These are phyloP conservation scores for Phaeosphaeriaceae sp. DNA, from an alignment of 2,329 filamentous ascomycete genomes.

Conservation along the genomic window DNA sequence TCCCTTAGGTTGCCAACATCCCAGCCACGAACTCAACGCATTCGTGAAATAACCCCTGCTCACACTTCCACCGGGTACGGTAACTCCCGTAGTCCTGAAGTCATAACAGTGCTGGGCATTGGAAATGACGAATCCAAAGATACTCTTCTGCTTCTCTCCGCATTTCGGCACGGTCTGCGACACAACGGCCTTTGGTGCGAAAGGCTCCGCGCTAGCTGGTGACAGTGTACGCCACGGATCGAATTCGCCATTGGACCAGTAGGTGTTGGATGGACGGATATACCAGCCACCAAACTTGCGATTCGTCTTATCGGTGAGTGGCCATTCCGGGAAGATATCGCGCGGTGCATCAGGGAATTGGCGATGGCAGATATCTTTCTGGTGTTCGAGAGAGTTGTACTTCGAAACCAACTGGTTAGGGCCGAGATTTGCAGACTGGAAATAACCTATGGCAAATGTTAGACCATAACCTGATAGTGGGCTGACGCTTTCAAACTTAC, in stretches of 20 bases:
- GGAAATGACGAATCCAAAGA: constrained; percentile 59
- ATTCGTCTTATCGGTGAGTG: constrained; percentile 52
- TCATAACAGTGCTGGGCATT: constrained; percentile 61
- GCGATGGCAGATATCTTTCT: constrained; percentile 56
- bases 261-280: constrained; percentile 61
- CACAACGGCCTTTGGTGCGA: constrained; percentile 50
- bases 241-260: constrained; percentile 60
- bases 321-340: constrained; percentile 52
- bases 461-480: not conserved
- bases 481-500: constrained; percentile 21
- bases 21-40: constrained; percentile 57
- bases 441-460: constrained; percentile 47
- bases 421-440: constrained; percentile 58
- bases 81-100: constrained; percentile 41
- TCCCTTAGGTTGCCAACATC: constrained; percentile 47
- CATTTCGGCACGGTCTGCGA: constrained; percentile 56
- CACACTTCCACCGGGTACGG: constrained; percentile 40
- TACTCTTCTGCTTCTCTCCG: constrained; percentile 36
- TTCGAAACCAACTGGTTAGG: constrained; percentile 57
- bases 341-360: constrained; percentile 56
- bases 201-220: constrained; percentile 51
- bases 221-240: constrained; percentile 62
- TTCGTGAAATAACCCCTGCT: constrained; percentile 49
- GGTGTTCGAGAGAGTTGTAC: constrained; percentile 56
- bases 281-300: constrained; percentile 58